Evolutionary conservation across 257 asterid species (phyloP).

Genomic region (Asclepias syriaca): DNA sequence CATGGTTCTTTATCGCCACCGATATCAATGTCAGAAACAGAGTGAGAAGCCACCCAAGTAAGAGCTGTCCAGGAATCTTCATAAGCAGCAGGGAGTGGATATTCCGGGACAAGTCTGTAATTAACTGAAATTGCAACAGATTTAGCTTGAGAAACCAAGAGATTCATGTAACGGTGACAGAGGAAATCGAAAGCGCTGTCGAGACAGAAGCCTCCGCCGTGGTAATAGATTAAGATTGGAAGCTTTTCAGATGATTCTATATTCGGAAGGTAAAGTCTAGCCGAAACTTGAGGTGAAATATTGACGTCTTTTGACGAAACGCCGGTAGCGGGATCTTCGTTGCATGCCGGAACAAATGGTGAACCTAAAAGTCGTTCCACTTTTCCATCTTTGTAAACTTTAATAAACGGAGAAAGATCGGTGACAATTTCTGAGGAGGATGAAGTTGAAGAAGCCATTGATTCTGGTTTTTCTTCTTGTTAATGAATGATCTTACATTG

Average conservation of each 20-base stretch:
- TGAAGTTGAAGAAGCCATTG: background rate
- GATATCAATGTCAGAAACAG: background rate
- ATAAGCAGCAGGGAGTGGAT: constrained; percentile 36
- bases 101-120: constrained; percentile 47
- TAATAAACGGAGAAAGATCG: constrained; percentile 20
- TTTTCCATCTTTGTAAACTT: constrained; percentile 28
- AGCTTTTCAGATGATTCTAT: constrained; percentile 10
- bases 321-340: constrained; percentile 12
- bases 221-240: constrained; percentile 27
- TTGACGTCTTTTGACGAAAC: constrained; percentile 28
- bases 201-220: constrained; percentile 26
- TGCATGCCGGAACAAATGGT: constrained; percentile 17
- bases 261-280: constrained; percentile 30
- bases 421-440: background rate
- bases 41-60: constrained; percentile 23
- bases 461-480: too few species aligned
- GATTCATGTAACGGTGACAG: constrained; percentile 14
- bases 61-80: constrained; percentile 44
- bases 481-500: too few species aligned
- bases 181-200: constrained; percentile 23
- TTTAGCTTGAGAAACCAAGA: constrained; percentile 4
- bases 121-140: constrained; percentile 20
- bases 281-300: constrained; percentile 21
- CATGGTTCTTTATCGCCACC: constrained; percentile 8
- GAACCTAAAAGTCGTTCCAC: constrained; percentile 22